These are phyloP conservation scores for Pedinophyceae sp. DNA, from an alignment of 139 green algal species.

Conservation along the genomic window DNA sequence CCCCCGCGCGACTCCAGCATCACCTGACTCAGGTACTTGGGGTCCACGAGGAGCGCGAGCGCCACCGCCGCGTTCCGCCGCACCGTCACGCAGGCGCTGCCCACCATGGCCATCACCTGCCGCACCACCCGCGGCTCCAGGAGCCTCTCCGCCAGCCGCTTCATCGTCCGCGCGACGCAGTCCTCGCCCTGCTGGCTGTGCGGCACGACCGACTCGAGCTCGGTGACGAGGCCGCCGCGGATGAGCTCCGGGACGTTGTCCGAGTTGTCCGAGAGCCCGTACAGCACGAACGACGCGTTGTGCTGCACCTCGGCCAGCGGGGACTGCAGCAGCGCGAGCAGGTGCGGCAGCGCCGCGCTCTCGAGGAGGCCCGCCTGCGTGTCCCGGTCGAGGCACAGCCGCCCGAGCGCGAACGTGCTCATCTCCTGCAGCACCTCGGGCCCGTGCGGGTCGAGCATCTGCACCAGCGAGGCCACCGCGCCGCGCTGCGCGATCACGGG, in stretches of 20 bases:
- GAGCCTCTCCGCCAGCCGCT: constrained; percentile 79
- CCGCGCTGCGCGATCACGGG: constrained; percentile 81
- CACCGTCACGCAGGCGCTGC: too few relatives aligned
- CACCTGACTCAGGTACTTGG: too few relatives aligned
- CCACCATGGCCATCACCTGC: too few relatives aligned
- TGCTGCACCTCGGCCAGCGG: constrained; percentile 37
- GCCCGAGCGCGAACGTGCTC: constrained; percentile 91
- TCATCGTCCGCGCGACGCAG: constrained; percentile 92
- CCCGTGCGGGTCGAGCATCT: constrained; percentile 84
- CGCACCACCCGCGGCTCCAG: too few relatives aligned
- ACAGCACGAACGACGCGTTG: constrained; percentile 89
- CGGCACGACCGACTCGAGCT: constrained; percentile 22
- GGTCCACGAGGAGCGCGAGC: too few relatives aligned
- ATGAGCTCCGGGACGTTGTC: constrained; percentile 94
- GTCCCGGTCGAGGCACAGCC: constrained; percentile 81
- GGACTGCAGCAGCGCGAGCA: constrained; percentile 82
- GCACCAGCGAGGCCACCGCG: constrained; percentile 79
- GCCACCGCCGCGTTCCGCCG: too few relatives aligned
- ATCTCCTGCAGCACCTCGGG: constrained; percentile 73
- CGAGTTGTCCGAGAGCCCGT: constrained; percentile 91
- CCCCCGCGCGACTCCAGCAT: too few relatives aligned
- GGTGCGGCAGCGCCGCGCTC: constrained; percentile 28
- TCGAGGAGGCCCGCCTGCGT: constrained; percentile 57
- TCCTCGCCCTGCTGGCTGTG: constrained; percentile 56
- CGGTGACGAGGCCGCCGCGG: constrained; percentile 37